Conservation (phyloP, 805 yeast genomes). For the Brettanomyces anomalus region DNA sequence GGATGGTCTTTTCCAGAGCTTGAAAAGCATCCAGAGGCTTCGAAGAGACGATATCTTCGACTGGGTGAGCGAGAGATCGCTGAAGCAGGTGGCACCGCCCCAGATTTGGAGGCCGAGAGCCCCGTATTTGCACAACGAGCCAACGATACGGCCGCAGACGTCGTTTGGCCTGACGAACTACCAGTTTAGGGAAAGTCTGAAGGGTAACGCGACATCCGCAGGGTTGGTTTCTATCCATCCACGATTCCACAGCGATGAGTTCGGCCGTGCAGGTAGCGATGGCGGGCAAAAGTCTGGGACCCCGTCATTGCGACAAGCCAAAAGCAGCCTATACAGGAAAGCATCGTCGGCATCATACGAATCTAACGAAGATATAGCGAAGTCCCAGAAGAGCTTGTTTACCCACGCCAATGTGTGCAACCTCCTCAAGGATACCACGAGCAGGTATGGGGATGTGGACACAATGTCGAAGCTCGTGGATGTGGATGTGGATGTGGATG, state of each 20-base stretch:
- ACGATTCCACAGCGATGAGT: neutral
- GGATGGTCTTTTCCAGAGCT: constrained; percentile 8
- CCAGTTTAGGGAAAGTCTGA: neutral
- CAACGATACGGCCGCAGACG: no score
- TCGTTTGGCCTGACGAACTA: no score
- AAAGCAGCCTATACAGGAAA: constrained; percentile 9
- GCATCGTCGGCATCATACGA: constrained; percentile 6
- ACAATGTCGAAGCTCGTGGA: constrained; percentile 7
- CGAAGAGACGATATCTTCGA: neutral
- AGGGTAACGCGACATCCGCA: neutral
- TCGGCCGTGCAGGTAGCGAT: neutral
- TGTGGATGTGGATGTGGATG: neutral
- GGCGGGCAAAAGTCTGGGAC: neutral
- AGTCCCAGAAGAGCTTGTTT: constrained; percentile 11
- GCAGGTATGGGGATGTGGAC: constrained; percentile 14
- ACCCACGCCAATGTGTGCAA: constrained; percentile 12
- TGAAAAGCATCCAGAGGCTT: neutral
- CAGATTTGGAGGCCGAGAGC: no score
- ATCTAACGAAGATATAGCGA: constrained; percentile 6
- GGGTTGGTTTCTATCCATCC: constrained; percentile 1
- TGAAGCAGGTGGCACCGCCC: neutral
- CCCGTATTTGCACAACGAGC: no score
- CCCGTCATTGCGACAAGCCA: constrained; percentile 5
- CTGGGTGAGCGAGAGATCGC: neutral
- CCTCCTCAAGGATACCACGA: constrained; percentile 11